Conservation (phyloP, 371 early-diverging fungal species). For the Syncephalastrum racemosum region DNA sequence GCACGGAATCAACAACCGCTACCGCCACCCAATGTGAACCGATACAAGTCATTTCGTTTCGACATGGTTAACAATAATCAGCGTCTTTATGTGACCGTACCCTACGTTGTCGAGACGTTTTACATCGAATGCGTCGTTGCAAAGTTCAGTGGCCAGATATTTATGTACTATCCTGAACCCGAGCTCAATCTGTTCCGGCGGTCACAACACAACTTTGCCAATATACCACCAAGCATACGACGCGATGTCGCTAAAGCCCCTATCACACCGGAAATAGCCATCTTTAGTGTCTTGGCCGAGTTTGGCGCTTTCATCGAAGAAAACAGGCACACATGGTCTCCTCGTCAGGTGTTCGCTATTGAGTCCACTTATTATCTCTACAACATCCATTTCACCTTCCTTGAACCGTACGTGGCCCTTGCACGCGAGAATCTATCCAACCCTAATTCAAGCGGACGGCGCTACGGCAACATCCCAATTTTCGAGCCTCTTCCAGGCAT, state of each 20-base stretch:
- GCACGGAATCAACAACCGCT: slow-evolving; percentile 8
- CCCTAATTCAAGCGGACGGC: too few relatives aligned
- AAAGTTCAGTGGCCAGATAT: slow-evolving; percentile 20
- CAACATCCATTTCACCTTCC: slow-evolving; percentile 26
- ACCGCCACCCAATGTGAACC: slow-evolving; percentile 22
- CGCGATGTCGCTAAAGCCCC: too few relatives aligned
- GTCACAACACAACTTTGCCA: slow-evolving; percentile 1
- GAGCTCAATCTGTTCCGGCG: slow-evolving; percentile 26
- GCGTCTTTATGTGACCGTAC: slow-evolving; percentile 12
- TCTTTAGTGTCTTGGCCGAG: slow-evolving; percentile 12
- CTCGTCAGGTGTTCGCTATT: slow-evolving; percentile 22
- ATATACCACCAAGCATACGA: background rate
- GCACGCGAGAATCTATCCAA: too few relatives aligned
- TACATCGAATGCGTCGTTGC: slow-evolving; percentile 24
- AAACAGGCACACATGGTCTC: slow-evolving; percentile 39
- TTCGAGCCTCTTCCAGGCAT: background rate
- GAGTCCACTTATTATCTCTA: slow-evolving; percentile 23
- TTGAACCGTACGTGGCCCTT: slow-evolving; percentile 7
- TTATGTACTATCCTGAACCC: slow-evolving; percentile 22
- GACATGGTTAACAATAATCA: slow-evolving; percentile 27
- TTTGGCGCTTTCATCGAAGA: slow-evolving; percentile 45
- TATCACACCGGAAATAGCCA: background rate
- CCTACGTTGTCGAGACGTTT: slow-evolving; percentile 33
- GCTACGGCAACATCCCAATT: too few relatives aligned
- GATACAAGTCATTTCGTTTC: slow-evolving; percentile 26